Evolutionary conservation across 2,329 filamentous ascomycete genomes (phyloP).

Genomic region (Sarocladiaceae sp.): DNA sequence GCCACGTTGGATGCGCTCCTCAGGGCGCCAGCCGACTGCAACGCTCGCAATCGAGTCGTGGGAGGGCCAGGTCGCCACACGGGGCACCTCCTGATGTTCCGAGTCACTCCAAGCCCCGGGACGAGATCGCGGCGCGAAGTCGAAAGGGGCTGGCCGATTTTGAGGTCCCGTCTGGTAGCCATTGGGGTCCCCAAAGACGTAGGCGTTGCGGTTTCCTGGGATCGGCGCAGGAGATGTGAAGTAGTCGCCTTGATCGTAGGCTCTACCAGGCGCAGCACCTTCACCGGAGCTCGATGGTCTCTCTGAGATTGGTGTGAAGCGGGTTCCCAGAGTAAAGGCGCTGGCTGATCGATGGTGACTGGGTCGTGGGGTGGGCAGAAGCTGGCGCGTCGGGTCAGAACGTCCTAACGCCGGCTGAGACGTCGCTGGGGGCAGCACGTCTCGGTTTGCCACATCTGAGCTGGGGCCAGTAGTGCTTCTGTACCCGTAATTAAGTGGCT

Average conservation of each 20-base stretch:
- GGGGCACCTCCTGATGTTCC: background rate
- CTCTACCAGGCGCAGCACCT: conserved; percentile 3
- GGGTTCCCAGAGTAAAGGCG: conserved; percentile 14
- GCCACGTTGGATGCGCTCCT: background rate
- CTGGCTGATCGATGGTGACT: conserved; percentile 19
- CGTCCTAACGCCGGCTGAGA: background rate
- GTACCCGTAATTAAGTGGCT: conserved; percentile 15
- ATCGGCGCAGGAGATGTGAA: background rate
- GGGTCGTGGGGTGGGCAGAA: conserved; percentile 10
- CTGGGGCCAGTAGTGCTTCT: conserved; percentile 4
- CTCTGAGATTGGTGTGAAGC: conserved; percentile 9
- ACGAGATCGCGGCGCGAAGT: conserved; percentile 2
- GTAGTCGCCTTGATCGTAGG: conserved; percentile 3
- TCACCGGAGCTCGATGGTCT: conserved; percentile 17
- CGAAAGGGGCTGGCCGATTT: background rate
- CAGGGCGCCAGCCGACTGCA: background rate
- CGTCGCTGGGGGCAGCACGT: background rate
- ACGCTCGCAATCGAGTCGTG: background rate
- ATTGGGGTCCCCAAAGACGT: background rate
- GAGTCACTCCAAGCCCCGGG: conserved; percentile 1
- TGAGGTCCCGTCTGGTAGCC: conserved; percentile 2
- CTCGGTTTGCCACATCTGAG: background rate
- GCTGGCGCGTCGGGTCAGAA: background rate
- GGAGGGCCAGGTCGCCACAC: background rate
- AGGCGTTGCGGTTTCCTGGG: conserved; percentile 4